Conservation (phyloP, 345 rosid genomes). For the Boechera stricta region DNA sequence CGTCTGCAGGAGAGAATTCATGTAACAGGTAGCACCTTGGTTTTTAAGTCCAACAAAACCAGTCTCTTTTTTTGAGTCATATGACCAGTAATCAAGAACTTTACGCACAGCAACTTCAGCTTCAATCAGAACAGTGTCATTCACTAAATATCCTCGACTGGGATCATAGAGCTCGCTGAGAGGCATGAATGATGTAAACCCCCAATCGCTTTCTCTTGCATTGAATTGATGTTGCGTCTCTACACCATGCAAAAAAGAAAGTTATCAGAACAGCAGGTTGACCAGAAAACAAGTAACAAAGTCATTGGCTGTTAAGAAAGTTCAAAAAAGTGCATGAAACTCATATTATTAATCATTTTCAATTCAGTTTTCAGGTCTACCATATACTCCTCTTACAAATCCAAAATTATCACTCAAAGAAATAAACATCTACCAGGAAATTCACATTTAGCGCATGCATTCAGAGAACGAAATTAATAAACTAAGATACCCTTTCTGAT, state of each 20-base stretch:
- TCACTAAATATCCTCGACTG: conserved; percentile 72
- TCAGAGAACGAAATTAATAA: not conserved
- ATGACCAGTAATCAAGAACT: conserved; percentile 90
- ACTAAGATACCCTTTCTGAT: conserved; percentile 73
- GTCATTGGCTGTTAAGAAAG: conserved; percentile 19
- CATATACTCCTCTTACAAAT: conserved; percentile 13
- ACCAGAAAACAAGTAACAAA: conserved; percentile 13
- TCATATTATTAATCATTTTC: conserved; percentile 2
- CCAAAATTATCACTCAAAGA: not conserved
- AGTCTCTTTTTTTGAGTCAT: conserved; percentile 97
- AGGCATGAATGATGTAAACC: conserved; percentile 96
- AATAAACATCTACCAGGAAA: not conserved
- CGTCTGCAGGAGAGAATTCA: conserved; percentile 96
- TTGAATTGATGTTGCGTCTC: conserved; percentile 97
- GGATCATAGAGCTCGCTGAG: conserved; percentile 92
- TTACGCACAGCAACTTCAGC: conserved; percentile 95
- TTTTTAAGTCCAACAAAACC: conserved; percentile 98
- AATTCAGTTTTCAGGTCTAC: conserved; percentile 16
- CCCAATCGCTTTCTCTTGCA: conserved; percentile 99
- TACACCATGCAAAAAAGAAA: conserved; percentile 46
- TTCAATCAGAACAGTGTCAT: conserved; percentile 80
- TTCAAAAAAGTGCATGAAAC: conserved; percentile 14
- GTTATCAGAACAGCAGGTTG: conserved; percentile 23
- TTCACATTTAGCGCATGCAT: conserved; percentile 5
- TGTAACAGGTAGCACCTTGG: conserved; percentile 99